Evolutionary conservation across 116 monocot species (phyloP).

Genomic region (Cymodocea nodosa): DNA sequence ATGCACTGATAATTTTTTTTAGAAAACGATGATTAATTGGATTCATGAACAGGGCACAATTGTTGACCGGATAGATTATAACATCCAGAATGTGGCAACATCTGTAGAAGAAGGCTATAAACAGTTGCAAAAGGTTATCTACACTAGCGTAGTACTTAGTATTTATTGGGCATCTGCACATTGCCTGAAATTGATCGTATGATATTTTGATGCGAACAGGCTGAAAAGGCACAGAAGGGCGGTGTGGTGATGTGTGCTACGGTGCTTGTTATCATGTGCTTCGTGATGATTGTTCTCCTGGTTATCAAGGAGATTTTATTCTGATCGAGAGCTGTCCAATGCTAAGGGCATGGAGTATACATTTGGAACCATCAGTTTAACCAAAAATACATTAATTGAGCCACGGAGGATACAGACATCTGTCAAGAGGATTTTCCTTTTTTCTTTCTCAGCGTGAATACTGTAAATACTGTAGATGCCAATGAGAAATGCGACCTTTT

Average conservation of each 20-base stretch:
- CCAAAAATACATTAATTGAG: too few relatives aligned
- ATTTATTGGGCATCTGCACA: too few relatives aligned
- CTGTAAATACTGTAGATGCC: too few relatives aligned
- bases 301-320: conserved; percentile 67
- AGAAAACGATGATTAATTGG: too few relatives aligned
- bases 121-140: conserved; percentile 64
- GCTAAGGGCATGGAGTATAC: too few relatives aligned
- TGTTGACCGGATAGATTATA: conserved; percentile 83
- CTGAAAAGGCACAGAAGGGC: conserved; percentile 81
- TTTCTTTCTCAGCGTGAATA: too few relatives aligned
- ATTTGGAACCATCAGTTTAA: too few relatives aligned
- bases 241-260: conserved; percentile 93
- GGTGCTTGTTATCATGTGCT: conserved; percentile 70
- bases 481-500: too few relatives aligned
- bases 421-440: too few relatives aligned
- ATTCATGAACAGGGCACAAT: conserved; percentile 60
- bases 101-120: conserved; percentile 85
- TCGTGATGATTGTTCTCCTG: conserved; percentile 75
- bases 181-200: background rate
- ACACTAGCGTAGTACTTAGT: too few relatives aligned
- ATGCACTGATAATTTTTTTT: too few relatives aligned
- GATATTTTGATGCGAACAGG: conserved; percentile 22
- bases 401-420: too few relatives aligned
- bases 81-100: conserved; percentile 81
- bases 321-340: conserved; percentile 12